A percentile compares a stretch with the other conserved stretches of the same genome.
These are phyloP conservation scores for Strobilomyces dryophilus DNA, from an alignment of 768 basidiomycete species.

Conservation along the genomic window DNA sequence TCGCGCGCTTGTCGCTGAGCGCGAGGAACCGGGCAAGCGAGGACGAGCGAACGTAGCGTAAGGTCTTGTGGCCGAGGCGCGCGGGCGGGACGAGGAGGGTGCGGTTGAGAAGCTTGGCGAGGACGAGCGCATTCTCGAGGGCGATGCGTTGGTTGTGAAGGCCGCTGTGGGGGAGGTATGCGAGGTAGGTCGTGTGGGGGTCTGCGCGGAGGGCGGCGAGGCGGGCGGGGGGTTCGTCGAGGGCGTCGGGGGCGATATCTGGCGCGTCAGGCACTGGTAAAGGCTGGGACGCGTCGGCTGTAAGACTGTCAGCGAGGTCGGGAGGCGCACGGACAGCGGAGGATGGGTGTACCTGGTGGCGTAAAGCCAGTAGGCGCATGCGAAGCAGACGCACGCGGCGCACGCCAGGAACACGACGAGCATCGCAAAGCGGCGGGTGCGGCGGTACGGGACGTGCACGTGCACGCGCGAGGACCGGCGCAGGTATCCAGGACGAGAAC, in stretches of 20 bases:
- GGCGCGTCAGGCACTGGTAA: conserved; percentile 1
- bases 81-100: conserved; percentile 78
- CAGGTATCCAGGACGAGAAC: conserved; percentile 18
- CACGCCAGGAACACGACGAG: conserved; percentile 45
- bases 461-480: conserved; percentile 8
- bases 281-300: conserved; percentile 19
- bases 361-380: conserved; percentile 60
- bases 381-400: conserved; percentile 51
- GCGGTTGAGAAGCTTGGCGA: conserved; percentile 65
- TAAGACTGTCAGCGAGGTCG: conserved; percentile 16
- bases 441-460: conserved; percentile 18
- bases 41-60: conserved; percentile 57
- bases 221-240: conserved; percentile 20
- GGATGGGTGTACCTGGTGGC: conserved; percentile 51
- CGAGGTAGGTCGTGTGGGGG: conserved; percentile 46
- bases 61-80: conserved; percentile 56
- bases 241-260: conserved; percentile 28
- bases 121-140: conserved; percentile 78
- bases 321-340: conserved; percentile 16
- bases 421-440: conserved; percentile 36
- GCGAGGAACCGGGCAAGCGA: conserved; percentile 41
- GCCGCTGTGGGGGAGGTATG: conserved; percentile 80
- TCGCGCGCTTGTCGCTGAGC: conserved; percentile 47
- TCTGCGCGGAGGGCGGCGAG: conserved; percentile 13
- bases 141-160: conserved; percentile 87